Evolutionary conservation across 2,329 filamentous ascomycete species (phyloP), one percentile per base, ranked within the genome.

Genomic region (Cladosporium cucumerinum): DNA sequence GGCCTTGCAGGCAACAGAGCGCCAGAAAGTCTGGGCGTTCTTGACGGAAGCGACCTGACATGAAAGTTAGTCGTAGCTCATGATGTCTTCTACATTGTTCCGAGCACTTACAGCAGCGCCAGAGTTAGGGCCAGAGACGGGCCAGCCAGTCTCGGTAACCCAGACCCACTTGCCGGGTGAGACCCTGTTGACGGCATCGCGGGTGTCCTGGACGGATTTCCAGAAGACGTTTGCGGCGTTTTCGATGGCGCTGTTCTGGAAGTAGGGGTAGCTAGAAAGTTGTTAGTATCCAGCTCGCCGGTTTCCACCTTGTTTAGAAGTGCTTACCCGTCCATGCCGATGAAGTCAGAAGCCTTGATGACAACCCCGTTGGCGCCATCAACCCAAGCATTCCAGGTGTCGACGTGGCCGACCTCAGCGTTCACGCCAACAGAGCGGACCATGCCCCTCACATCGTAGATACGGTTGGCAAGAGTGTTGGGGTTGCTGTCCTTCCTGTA

Each of bases 21-120:
- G 77, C 86, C 87, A 90, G 82, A 87, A 90, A 68, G 79, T 81
- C 49, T 62, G 82, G 66, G 87, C 85, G 73, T 89, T 89, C 34
- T 79, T 75, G 32, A 83, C 76, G 67, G 80, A 84, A 57, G 88
- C 74, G 11, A 83, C 81, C 61, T 61, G 18, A 28, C 23, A 12
- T 2, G 46, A 7, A 14, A 52, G 46, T 61, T 28, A 60, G 43
- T 23, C 14, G 36, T 43, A 2, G 36, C 16, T 23, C 23, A 51
- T 51, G 12, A 11, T 14, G 21, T 12, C 5, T 51, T 34, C 8
- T 34, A 34, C 11, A 16, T 8, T 14, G 32, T 34, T 34, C 11
- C 14, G 32, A 34, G 28, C 28, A 30, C 59, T 30, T 52, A 61
- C 60, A 54, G 84, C 87, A 75, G 82, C 69, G 61, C 86, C 85